Base-by-base conservation (phyloP, 768 basidiomycete species). In the Mycena indigotica region DNA sequence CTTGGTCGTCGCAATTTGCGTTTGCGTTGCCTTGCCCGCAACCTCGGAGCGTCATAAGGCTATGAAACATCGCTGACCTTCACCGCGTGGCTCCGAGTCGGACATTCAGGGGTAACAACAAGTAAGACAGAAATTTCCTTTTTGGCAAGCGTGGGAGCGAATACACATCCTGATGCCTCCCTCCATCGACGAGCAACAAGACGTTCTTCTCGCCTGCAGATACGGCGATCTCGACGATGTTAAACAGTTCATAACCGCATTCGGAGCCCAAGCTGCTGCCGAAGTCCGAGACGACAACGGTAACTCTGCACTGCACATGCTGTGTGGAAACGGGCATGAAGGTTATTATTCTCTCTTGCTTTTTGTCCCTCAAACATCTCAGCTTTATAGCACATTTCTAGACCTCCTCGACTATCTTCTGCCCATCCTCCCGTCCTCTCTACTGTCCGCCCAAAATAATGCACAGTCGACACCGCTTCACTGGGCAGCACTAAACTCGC, bases 221-320 rank as follows among this genome's bases (percentile, higher is more conserved):
- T 96, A 93, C 70, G 95, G 95, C 38, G 94, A 96, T 62, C 73
- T 93, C 54, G 84, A 89, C 46, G 91, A 95, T 63, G 78, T 93
- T 35, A 78, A 86, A 44, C 74, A 75, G 3, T 95, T 90, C 61
- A 74, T 90, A 25, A 70, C 79, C 21, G 73, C 76, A 32, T 88
- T 85, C 69, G 86, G 89, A 10, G 55, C 73, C 1, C 73, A 73
- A 4, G 56, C 80, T 0, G 73, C 92, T 13, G 71, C 72, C 35
- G 67, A 70, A 32, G 72, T 85, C 13, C 81, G 78, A 39, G 95
- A 96, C 73, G 87, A 87, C 40, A 83, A 89, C 67, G 87, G 83
- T 35, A 97, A 94, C 75, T 85, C 82, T 2, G 74, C 86, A 38
- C 74, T 97, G 35, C 95, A 97, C 70, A 96, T 96, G 94, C 78